Evolutionary conservation across 805 yeast species (phyloP), one percentile per base, ranked within the genome.

Genomic region (Trichomonascus vanleenenianus): DNA sequence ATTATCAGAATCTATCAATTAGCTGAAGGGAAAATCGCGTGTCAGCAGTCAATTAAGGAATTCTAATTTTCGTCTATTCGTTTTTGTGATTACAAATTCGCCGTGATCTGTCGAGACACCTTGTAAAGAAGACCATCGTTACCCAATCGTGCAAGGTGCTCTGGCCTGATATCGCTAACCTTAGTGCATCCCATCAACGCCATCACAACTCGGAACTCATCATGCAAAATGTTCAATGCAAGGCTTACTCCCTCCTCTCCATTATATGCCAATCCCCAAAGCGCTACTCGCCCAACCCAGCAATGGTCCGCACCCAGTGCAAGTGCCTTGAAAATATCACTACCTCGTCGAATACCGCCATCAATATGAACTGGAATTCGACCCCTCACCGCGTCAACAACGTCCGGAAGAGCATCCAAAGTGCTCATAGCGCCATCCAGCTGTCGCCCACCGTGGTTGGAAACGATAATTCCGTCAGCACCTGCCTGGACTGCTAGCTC

Each of bases 361-460:
- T 81, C 86, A 30, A 81, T 57, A 54, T 68, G 81, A 8, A 81
- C 67, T 43, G 79, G 80, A 38, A 79, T 63, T 39, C 75, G 71
- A 2, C 70, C 66, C 9, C 40, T 34, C 8, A 55, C 63, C 6
- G 61, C 64, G 14, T 42, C 57, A 7, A 59, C 65, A n/a, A 78
- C 71, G 47, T 79, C 82, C 1, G 76, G 76, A 43, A 82, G 66
- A 3, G 81, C 76, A 56, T 83, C 86, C 14, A 83, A 65, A 2
- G 85, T 77, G 1, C 86, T 73, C 49, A 72, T 65, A 0, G 81
- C 70, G 35, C 72, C 75, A 53, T 82, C 88, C 35, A 83, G 66
- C 57, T 81, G 86, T 44, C 86, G 66, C 8, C 87, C 88, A 20
- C 86, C 87, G 59, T 81, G 85, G 56, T 83, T 81, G 11, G 86